Base-by-base conservation (phyloP, 805 yeast species). In the Hanseniaspora meyeri region DNA sequence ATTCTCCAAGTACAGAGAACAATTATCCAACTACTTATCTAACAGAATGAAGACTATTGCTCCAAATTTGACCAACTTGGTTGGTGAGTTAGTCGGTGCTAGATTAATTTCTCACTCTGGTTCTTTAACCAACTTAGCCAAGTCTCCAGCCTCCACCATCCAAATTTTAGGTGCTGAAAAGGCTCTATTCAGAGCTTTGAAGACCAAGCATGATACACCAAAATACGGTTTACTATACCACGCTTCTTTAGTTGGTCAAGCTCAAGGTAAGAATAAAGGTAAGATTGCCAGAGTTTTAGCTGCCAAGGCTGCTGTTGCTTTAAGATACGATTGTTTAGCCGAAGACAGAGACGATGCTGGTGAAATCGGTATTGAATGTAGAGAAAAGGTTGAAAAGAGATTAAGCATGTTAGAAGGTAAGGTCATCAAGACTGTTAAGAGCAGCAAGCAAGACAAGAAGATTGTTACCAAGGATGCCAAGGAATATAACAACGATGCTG, bases 41-140 rank as follows among this genome's bases (percentile, higher is more conserved):
- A 79, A 95, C 59, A 86, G 97, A 77, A 93, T 93, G 98, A 89
- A 87, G 74, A 97, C 97, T 52, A 91, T 93, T 75, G 98, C 98
- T 61, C 98, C 98, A 70, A 93, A 93, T 73, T 78, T 91, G 69
- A 89, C 97, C 51, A 84, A 93, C 50, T 79, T 93, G 64, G 95
- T 93, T 61, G 98, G 98, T 68, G 98, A 93, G 76, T 81, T 93
- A 64, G 95, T 93, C 51, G 98, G 98, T 73, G 98, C 98, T 60
- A 82, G 98, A 75, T 80, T 93, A 69, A 93, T 93, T 70, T 93
- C 98, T 45, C 98, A 93, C 71, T 83, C 97, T 55, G 98, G 98
- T 67, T 87, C 96, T 63, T 77, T 93, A 65, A 83, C 90, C 65
- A 87, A 95, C 58, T 78, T 93, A 65, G 95, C 98, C 63, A 93